Base-by-base conservation (phyloP, 169 alveolate species). In the Eimeria sp. region DNA sequence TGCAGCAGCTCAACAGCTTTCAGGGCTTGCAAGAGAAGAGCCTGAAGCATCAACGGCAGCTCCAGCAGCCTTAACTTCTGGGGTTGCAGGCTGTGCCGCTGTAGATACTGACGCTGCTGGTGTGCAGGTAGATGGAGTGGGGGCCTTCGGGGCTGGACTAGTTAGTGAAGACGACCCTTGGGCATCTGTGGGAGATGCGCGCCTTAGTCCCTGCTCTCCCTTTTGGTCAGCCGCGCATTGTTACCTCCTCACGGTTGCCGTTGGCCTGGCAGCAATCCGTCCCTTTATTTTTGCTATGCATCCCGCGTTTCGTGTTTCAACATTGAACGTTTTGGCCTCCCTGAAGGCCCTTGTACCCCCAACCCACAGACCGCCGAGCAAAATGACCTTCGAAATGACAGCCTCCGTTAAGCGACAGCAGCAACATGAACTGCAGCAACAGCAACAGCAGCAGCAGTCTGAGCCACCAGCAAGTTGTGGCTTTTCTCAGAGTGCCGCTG, bases 361-460 rank as follows among this genome's bases (percentile, higher is more conserved):
- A 43, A 76, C 47, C 25, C 54, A 27, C 75, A 49, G 92, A 13
- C 76, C 92, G 5, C 78, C 92, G 57, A 54, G 57, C 51, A 84
- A 57, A 61, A 34, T 84, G 43, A 25, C 43, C 0, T 10, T 76
- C 10, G 58, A 22, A 13, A 76, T 22, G 43, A 63, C 57, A 14
- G 89, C 70, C 27, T 10, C 70, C 3, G 70, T 16, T 22, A 65
- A 11, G 89, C 89, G 10, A 27, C 27, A n/a, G 89, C 89, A 80
- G 89, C 70, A 80, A 25, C 89, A 80, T 4, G 25, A 34, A 10
- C 47, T 30, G 51, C n/a, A 70, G 49, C 80, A 16, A 25, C 30
- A 84, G 92, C 63, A 43, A 40, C 92, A n/a, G 92, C 58, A 58
- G 70, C 92, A 18, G 91, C 91, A 80, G 27, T 27, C 73, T 34